These are phyloP conservation scores for Aspergillus spinulosporus DNA, from an alignment of 2,329 filamentous ascomycete genomes.

Conservation along the genomic window DNA sequence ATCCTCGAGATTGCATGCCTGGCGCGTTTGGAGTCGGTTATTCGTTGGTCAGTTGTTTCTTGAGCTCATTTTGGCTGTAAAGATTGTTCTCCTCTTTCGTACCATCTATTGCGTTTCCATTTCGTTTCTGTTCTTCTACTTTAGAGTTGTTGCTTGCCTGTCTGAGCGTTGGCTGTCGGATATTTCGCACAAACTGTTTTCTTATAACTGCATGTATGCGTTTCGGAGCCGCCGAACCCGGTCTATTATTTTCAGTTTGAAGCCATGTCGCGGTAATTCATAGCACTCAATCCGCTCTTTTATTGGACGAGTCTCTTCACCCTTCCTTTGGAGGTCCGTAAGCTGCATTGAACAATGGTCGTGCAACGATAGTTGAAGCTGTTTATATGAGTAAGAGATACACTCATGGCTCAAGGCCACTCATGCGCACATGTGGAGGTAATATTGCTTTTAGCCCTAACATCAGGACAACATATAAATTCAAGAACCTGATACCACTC, in stretches of 20 bases:
- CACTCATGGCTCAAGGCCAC: neutral
- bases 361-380: no score
- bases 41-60: constrained; percentile 18
- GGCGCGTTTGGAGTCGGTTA: constrained; percentile 28
- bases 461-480: constrained; percentile 9
- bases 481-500: constrained; percentile 26
- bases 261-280: constrained; percentile 17
- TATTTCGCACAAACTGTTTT: constrained; percentile 17
- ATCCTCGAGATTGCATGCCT: constrained; percentile 27
- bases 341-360: constrained; percentile 1
- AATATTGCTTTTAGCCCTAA: constrained; percentile 21
- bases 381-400: neutral
- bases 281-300: constrained; percentile 8
- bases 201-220: constrained; percentile 17
- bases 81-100: constrained; percentile 20
- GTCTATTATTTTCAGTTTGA: constrained; percentile 13
- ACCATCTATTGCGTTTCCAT: constrained; percentile 2
- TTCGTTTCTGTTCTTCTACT: constrained; percentile 11
- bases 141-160: constrained; percentile 12
- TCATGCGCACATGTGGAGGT: neutral
- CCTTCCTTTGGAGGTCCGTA: neutral
- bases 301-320: neutral
- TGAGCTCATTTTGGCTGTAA: constrained; percentile 20
- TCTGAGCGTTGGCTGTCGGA: constrained; percentile 15
- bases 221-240: constrained; percentile 11